Base-by-base conservation (phyloP, 176 grass and related monocot species). In the Bonia amplexicaulis region DNA sequence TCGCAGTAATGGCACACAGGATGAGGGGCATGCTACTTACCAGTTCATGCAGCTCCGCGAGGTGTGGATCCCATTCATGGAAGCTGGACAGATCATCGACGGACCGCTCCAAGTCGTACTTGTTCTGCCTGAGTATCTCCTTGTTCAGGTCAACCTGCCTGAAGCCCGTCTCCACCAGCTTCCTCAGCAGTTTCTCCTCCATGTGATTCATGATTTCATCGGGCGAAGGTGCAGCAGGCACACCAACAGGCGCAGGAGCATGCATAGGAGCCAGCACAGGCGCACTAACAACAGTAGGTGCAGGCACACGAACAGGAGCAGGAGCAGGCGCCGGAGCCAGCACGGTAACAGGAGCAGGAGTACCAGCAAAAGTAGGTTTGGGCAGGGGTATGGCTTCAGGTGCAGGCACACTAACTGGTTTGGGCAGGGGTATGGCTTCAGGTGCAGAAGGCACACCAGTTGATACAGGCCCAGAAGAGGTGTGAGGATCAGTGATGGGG, bases 91-190 rank as follows among this genome's bases (percentile, higher is more conserved):
- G 91, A 70, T 98, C 93, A 42, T 78, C 66, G 8, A 95, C 39
- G 68, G 85, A 90, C 52, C 89, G 70, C 51, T 91, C 89, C 74
- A 98, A 29, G 53, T 95, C 69, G 23, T 93, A 92, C 47, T 90
- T 82, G 16, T 95, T 95, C 79, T 76, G 59, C 82, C 89, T 82
- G 23, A 98, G 89, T 54, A 95, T 73, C 64, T 95, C 80, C 80
- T 92, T 98, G 87, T 98, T 98, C 62, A 98, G 84, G 29, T 93
- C 91, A 73, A 70, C 57, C 55, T 92, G 85, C 72, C 61, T 78
- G 39, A 98, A 98, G 57, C 95, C 95, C 87, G 95, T 91, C 6
- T 78, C 61, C 84, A 83, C 87, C 37, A 98, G 85, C 73, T 90
- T 87, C 45, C 66, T 85, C 20, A 98, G 66, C 83, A 93, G 77